Evolutionary conservation across 176 grass and related monocot species (phyloP).

Genomic region (Avena eriantha): DNA sequence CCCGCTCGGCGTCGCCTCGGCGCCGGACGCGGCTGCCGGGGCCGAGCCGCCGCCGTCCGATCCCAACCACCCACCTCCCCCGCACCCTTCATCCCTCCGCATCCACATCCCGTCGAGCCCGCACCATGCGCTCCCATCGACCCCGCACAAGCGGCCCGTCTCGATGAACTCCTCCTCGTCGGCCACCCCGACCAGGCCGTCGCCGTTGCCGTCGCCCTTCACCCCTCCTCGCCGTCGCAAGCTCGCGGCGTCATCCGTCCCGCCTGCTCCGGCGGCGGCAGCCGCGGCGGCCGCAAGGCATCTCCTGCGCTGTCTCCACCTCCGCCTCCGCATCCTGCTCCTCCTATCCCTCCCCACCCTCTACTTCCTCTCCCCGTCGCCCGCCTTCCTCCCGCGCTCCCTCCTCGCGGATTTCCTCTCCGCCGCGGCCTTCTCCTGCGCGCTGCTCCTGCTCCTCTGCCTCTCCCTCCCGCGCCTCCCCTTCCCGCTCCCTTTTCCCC

Average conservation of each 20-base stretch:
- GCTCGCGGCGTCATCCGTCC: conserved; percentile 21
- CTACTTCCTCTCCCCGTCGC: conserved; percentile 58
- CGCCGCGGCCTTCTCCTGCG: conserved; percentile 89
- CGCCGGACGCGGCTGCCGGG: conserved; percentile 44
- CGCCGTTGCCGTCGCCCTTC: conserved; percentile 49
- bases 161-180: conserved; percentile 49
- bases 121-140: conserved; percentile 60
- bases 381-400: conserved; percentile 52
- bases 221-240: conserved; percentile 52
- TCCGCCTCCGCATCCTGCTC: conserved; percentile 73
- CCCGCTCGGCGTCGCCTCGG: conserved; percentile 27
- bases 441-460: conserved; percentile 80
- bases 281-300: conserved; percentile 59
- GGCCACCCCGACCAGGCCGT: conserved; percentile 46
- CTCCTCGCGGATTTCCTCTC: conserved; percentile 94
- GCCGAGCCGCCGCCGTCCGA: conserved; percentile 37
- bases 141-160: conserved; percentile 76
- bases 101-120: conserved; percentile 81
- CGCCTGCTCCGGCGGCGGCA: conserved; percentile 32
- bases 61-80: conserved; percentile 43
- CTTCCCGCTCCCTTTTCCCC: conserved; percentile 34
- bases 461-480: conserved; percentile 71
- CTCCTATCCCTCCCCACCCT: conserved; percentile 71
- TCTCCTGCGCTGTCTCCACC: conserved; percentile 73
- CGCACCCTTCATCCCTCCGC: conserved; percentile 53